phyloP scores from a whole-genome alignment of 768 basidiomycete genomes.

The Boletellus ananas region DNA sequence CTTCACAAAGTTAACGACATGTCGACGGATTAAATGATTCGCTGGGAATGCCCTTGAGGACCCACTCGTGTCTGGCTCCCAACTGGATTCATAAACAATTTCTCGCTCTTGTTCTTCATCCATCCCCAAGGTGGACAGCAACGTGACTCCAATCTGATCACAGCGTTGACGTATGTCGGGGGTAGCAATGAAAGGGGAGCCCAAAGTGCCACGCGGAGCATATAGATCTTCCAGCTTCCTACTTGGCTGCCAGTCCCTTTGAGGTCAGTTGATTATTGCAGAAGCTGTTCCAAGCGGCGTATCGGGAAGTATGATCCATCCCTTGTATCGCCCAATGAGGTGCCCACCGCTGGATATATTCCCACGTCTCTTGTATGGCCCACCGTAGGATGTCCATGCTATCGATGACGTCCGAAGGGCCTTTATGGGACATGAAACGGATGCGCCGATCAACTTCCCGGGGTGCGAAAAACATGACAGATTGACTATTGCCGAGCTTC shows the following conservation, averaged over 20 bases:
- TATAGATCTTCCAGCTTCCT: conserved; percentile 37
- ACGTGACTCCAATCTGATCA: not conserved
- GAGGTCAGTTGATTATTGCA: conserved; percentile 6
- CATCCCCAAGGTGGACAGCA: not conserved
- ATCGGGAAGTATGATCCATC: conserved; percentile 29
- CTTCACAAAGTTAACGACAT: conserved; percentile 8
- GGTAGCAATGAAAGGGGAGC: conserved; percentile 20
- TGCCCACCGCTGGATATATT: conserved; percentile 34
- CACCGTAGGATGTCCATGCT: conserved; percentile 39
- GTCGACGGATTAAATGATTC: not conserved
- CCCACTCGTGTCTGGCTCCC: conserved; percentile 26
- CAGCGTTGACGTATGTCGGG: not conserved
- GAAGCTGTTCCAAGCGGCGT: conserved; percentile 12
- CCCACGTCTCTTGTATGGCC: conserved; percentile 43
- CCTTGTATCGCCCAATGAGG: conserved; percentile 45
- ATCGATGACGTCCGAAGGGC: not conserved
- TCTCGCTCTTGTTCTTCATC: not conserved
- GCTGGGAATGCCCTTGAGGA: conserved; percentile 23
- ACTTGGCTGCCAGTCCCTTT: conserved; percentile 14
- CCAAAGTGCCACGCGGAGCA: conserved; percentile 3
- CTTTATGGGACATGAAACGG: not conserved
- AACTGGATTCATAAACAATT: too few species aligned
- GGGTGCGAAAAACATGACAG: not conserved
- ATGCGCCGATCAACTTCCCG: not conserved
- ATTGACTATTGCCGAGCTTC: not conserved